These are phyloP conservation scores for Zalerion maritima DNA, from an alignment of 495 filamentous ascomycete genomes.

Conservation along the genomic window DNA sequence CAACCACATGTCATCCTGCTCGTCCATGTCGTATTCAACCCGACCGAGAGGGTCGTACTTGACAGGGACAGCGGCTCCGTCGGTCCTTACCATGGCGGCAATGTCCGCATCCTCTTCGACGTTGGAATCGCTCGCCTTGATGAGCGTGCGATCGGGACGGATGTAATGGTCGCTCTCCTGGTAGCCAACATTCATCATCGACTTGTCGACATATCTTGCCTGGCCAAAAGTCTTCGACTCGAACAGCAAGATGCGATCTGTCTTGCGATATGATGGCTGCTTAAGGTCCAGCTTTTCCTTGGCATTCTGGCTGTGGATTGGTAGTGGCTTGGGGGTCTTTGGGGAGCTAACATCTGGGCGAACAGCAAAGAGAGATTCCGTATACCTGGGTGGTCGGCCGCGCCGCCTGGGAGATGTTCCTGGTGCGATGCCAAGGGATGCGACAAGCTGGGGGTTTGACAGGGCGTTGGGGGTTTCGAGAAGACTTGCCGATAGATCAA, in stretches of 20 bases:
- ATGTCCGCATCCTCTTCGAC: conserved; percentile 75
- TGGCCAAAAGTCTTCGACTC: conserved; percentile 41
- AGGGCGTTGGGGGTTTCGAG: conserved; percentile 15
- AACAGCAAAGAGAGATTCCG: conserved; percentile 31
- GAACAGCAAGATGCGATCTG: conserved; percentile 37
- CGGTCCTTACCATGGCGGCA: conserved; percentile 37
- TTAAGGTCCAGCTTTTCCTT: conserved; percentile 48
- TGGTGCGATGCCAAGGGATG: conserved; percentile 9
- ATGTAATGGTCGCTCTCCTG: conserved; percentile 84
- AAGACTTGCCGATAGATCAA: conserved; percentile 13
- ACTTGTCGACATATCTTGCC: conserved; percentile 60
- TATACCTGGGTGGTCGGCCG: conserved; percentile 31
- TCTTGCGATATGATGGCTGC: conserved; percentile 41
- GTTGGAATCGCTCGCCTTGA: conserved; percentile 59
- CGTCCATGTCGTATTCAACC: conserved; percentile 99
- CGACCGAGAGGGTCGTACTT: too few relatives aligned
- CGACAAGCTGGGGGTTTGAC: conserved; percentile 4
- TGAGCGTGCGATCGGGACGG: conserved; percentile 57
- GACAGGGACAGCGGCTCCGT: conserved; percentile 44
- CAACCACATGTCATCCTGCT: conserved; percentile 95
- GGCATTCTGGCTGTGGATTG: conserved; percentile 37
- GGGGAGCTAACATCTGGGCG: conserved; percentile 21
- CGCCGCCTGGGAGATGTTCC: conserved; percentile 33
- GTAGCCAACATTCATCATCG: conserved; percentile 88
- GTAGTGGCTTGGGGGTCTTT: conserved; percentile 33